Base-by-base conservation (phyloP, 345 rosid species). In the Isatis tinctoria region DNA sequence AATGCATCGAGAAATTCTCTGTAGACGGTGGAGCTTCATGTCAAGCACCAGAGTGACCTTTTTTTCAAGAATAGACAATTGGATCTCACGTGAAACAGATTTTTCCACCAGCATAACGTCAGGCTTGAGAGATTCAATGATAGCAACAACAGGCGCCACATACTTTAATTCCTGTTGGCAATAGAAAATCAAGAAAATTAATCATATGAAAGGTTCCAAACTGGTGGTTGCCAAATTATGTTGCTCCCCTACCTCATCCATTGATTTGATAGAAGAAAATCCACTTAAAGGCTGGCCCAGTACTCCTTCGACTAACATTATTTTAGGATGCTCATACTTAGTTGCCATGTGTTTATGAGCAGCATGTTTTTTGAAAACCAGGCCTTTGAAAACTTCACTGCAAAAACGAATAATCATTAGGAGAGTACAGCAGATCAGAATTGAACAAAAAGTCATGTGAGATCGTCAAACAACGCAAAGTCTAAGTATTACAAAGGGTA, bases 271-370 rank as follows among this genome's bases (percentile, higher is more conserved):
- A 36, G 97, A 92, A 60, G 98, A 92, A 65, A 92, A 76, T 13
- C 85, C 94, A 76, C 85, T 85, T 18, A 87, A 82, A 52, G 98
- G 87, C 69, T 86, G 87, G 40, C 99, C 97, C 28, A 92, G 86
- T 65, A 60, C 83, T 18, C 98, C 99, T 61, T 57, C 74, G 47
- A 95, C 80, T 79, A 95, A 75, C 77, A 95, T 82, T 79, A 95
- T 77, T 78, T 73, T 87, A 27, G 99, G 97, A 52, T 83, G 88
- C 74, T 85, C 87, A 85, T 82, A 90, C 41, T 72, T 73, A 26
- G 97, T 92, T 8, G 87, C 85, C 99, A 95, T 95, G 84, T 89
- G 98, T 80, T 95, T 95, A 86, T 85, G 99, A 58, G 99, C 97
- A 36, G 92, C 98, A 84, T 72, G 92, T 85, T 92, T 95, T 75